Evolutionary conservation across 2,329 filamentous ascomycete species (phyloP).

Genomic region (Verticillium zaregamsianum): DNA sequence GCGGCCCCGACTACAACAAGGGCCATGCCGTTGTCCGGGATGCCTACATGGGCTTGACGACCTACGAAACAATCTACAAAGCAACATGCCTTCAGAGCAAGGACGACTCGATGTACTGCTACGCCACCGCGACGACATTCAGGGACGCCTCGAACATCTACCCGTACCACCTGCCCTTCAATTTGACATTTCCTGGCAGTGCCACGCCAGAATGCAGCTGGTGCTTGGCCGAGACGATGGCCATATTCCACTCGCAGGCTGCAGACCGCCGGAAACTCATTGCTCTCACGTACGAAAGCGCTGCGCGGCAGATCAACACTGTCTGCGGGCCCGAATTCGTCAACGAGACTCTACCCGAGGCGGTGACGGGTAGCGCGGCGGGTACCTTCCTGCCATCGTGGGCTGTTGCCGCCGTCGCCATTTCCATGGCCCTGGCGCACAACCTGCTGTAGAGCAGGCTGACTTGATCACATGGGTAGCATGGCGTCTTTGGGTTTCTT

Average conservation of each 20-base stretch:
- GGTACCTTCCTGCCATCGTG: constrained; percentile 11
- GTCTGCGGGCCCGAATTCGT: constrained; percentile 56
- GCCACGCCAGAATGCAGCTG: constrained; percentile 69
- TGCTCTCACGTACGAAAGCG: constrained; percentile 62
- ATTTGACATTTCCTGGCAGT: constrained; percentile 61
- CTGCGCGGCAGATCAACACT: constrained; percentile 70
- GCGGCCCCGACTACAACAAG: constrained; percentile 63
- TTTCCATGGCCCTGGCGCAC: background rate
- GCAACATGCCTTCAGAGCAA: constrained; percentile 75
- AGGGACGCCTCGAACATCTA: constrained; percentile 66
- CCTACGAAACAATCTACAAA: constrained; percentile 74
- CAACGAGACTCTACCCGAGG: constrained; percentile 47
- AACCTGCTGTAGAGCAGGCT: background rate
- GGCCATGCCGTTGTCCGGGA: constrained; percentile 68
- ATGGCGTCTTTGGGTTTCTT: constrained; percentile 6
- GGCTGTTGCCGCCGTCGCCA: constrained; percentile 3
- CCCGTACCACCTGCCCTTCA: constrained; percentile 82
- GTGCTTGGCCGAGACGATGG: constrained; percentile 79
- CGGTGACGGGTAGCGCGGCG: constrained; percentile 16
- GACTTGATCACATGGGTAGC: background rate
- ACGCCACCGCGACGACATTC: constrained; percentile 81
- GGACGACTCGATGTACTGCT: constrained; percentile 67
- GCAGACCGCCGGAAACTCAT: constrained; percentile 63
- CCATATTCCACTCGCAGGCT: constrained; percentile 68
- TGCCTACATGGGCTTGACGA: constrained; percentile 69